Conservation (phyloP, 2,329 filamentous ascomycete genomes). For the Ceratocystis eucalypticola region DNA sequence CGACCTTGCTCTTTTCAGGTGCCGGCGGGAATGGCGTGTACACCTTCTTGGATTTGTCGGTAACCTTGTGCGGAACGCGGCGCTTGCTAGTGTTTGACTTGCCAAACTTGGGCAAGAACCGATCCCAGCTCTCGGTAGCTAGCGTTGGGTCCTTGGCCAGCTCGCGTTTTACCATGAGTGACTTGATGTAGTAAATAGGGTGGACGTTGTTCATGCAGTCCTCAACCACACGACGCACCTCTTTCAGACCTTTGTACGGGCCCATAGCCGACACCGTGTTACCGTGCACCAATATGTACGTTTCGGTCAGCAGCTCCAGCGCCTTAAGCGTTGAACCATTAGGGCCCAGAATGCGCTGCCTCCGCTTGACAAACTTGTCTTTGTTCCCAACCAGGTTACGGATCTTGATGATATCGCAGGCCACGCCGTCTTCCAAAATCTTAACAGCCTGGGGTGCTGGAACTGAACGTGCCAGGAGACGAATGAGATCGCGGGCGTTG, state of each 20-base stretch:
- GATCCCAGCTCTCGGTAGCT: slow-evolving; percentile 81
- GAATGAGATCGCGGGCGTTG: slow-evolving; percentile 88
- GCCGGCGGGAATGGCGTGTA: slow-evolving; percentile 97
- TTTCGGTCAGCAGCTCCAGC: slow-evolving; percentile 77
- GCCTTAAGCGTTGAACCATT: slow-evolving; percentile 89
- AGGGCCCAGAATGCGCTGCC: slow-evolving; percentile 83
- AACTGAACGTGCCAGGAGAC: slow-evolving; percentile 78
- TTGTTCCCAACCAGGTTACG: slow-evolving; percentile 81
- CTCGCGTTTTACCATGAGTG: slow-evolving; percentile 87
- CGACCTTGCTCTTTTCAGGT: slow-evolving; percentile 97
- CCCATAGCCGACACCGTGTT: slow-evolving; percentile 93
- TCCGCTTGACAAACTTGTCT: slow-evolving; percentile 86
- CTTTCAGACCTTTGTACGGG: slow-evolving; percentile 82
- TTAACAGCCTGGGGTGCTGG: slow-evolving; percentile 87
- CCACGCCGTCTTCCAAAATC: slow-evolving; percentile 82
- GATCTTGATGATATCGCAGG: slow-evolving; percentile 94
- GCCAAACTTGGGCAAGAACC: slow-evolving; percentile 95
- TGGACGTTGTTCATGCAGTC: slow-evolving; percentile 97
- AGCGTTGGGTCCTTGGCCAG: slow-evolving; percentile 79
- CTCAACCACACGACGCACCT: slow-evolving; percentile 75
- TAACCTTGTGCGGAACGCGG: slow-evolving; percentile 68
- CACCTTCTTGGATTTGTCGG: slow-evolving; percentile 81
- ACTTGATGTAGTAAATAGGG: slow-evolving; percentile 67
- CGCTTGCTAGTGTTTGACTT: slow-evolving; percentile 79
- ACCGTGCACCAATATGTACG: slow-evolving; percentile 90